Base-by-base conservation (phyloP, 1,284 basidiomycete genomes). In the Phellopilus nigrolimitatus region DNA sequence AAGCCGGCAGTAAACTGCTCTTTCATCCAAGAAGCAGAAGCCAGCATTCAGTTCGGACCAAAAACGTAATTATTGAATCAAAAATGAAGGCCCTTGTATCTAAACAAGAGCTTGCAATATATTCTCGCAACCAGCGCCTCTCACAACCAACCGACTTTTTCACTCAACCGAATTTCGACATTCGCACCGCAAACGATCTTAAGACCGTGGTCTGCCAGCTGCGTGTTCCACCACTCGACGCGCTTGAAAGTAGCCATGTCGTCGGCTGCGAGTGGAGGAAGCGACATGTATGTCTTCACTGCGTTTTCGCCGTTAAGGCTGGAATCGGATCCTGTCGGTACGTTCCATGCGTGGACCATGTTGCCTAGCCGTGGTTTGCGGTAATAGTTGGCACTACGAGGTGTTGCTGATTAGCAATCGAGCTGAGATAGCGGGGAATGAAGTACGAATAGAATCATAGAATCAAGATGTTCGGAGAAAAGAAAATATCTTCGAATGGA, bases 151-250 rank as follows among this genome's bases (percentile, higher is more conserved):
- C 8, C 21, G 12, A 10, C 13, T 25, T 50, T 54, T 28, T 33
- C 25, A n/a, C 30, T 50, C 25, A 54, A 44, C 12, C 37, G 40
- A 19, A 54, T 17, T 21, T 50, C 53, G 19, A 36, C 25, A 34
- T 24, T 40, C 10, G 48, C 40, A 9, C 53, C 53, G 6, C 38
- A 47, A 33, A 19, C 41, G n/a, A 54, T 44, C 37, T 49, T 44
- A 1, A 54, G 17, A 7, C 28, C 42, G 3, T 38, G 39, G n/a
- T 54, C 46, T 33, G 51, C 57, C 39, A 65, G 51, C 55, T 57
- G 56, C 19, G 44, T 51, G 42, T 62, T 62, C 64, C 64, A 64
- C 56, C 62, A 58, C 25, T 45, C 33, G 30, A 64, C 46, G 4
- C 57, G 55, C 28, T 57, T 37, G 6, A 33, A 25, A 4, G 48